Evolutionary conservation across 202 grass and related monocot genomes (phyloP).

Genomic region (Carex arenaria): DNA sequence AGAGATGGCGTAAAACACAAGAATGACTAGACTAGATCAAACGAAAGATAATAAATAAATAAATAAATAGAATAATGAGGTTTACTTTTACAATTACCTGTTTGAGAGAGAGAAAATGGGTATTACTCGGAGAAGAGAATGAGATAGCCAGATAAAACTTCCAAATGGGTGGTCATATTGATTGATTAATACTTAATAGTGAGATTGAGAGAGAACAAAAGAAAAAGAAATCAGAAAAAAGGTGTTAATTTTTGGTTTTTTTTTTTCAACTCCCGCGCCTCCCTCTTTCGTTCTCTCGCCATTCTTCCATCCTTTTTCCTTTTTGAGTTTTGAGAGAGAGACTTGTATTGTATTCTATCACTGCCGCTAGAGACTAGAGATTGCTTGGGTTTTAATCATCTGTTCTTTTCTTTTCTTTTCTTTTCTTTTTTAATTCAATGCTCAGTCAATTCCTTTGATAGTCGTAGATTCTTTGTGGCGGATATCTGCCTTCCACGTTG

Average conservation of each 20-base stretch:
- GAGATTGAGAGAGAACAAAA: neutral
- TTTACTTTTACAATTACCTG: neutral
- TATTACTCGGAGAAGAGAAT: neutral
- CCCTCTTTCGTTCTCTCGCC: slow-evolving; percentile 14
- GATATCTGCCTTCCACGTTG: neutral
- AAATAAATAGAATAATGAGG: neutral
- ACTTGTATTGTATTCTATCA: slow-evolving; percentile 1
- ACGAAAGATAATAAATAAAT: neutral
- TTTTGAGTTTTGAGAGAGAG: neutral
- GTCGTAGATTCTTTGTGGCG: slow-evolving; percentile 4
- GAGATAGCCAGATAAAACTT: neutral
- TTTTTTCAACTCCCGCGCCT: slow-evolving; percentile 20
- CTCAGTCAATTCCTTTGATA: neutral
- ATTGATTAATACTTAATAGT: neutral
- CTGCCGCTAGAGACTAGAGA: neutral
- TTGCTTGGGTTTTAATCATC: slow-evolving; percentile 17
- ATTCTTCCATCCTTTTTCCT: neutral
- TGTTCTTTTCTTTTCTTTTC: neutral
- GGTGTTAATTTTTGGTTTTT: neutral
- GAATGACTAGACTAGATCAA: slow-evolving; percentile 10
- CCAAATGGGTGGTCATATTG: neutral
- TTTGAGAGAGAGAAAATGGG: neutral
- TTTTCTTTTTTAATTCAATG: neutral
- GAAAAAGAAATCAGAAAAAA: neutral
- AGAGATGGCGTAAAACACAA: slow-evolving; percentile 21